A percentile compares a stretch with the other conserved stretches of the same genome.
Conservation (phyloP, 768 basidiomycete species). For the Arthromyces matolae region DNA sequence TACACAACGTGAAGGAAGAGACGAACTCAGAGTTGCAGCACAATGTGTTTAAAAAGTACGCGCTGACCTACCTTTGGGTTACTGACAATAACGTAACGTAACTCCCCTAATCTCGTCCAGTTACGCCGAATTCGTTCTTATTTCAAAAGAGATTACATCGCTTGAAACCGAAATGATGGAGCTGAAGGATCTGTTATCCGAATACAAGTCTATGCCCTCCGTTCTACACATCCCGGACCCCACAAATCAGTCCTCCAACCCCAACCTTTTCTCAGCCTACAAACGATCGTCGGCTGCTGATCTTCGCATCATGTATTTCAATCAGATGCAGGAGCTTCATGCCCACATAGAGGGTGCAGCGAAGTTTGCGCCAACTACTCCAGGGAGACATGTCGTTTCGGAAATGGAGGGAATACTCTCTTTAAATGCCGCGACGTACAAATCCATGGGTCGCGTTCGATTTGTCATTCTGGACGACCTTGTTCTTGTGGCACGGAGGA, state of each 20-base stretch:
- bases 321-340: constrained; percentile 90
- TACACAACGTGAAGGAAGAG: constrained; percentile 65
- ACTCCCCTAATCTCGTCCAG: constrained; percentile 36
- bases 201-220: constrained; percentile 96
- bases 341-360: constrained; percentile 90
- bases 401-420: constrained; percentile 82
- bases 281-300: constrained; percentile 93
- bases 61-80: background rate
- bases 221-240: constrained; percentile 87
- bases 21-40: constrained; percentile 80
- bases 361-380: constrained; percentile 89
- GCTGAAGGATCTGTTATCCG: constrained; percentile 87
- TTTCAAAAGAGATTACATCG: constrained; percentile 95
- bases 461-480: constrained; percentile 92
- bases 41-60: constrained; percentile 92
- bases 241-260: constrained; percentile 50
- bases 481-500: constrained; percentile 79
- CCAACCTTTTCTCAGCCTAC: constrained; percentile 38
- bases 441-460: constrained; percentile 79
- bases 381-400: constrained; percentile 86
- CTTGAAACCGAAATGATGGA: constrained; percentile 98
- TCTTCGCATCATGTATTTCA: constrained; percentile 88
- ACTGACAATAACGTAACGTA: background rate
- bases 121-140: constrained; percentile 94
- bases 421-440: constrained; percentile 94